Evolutionary conservation across 2,329 filamentous ascomycete genomes (phyloP).

Genomic region (Beauveria caledonica): DNA sequence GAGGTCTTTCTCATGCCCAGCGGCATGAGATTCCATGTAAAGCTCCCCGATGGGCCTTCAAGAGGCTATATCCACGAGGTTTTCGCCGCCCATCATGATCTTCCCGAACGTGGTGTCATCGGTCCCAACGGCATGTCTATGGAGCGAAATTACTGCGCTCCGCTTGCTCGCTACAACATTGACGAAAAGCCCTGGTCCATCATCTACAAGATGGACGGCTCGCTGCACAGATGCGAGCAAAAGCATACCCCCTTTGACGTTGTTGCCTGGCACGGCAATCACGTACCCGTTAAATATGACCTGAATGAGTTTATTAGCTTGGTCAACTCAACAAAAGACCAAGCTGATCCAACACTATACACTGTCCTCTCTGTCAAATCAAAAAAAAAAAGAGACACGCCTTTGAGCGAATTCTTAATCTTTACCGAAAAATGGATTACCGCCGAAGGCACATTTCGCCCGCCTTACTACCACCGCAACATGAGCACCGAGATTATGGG

Average conservation of each 20-base stretch:
- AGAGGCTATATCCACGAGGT: constrained; percentile 61
- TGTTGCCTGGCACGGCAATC: constrained; percentile 64
- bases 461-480: constrained; percentile 59
- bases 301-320: constrained; percentile 49
- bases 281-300: constrained; percentile 52
- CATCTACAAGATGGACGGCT: constrained; percentile 53
- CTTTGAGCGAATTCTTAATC: constrained; percentile 56
- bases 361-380: constrained; percentile 56
- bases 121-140: constrained; percentile 60
- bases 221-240: constrained; percentile 52
- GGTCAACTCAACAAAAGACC: constrained; percentile 52
- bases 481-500: constrained; percentile 50
- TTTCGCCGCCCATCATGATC: constrained; percentile 54
- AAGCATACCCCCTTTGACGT: constrained; percentile 63
- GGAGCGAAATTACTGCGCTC: constrained; percentile 55
- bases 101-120: constrained; percentile 59
- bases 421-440: constrained; percentile 61
- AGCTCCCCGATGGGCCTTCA: constrained; percentile 41
- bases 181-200: constrained; percentile 48
- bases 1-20: constrained; percentile 59
- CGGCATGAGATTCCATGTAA: constrained; percentile 42
- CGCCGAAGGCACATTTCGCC: constrained; percentile 52
- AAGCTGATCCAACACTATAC: constrained; percentile 59
- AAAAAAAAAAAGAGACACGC: constrained; percentile 44
- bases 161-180: constrained; percentile 50